Conservation (phyloP, 257 asterid species). For the Solanum clarkiae region DNA sequence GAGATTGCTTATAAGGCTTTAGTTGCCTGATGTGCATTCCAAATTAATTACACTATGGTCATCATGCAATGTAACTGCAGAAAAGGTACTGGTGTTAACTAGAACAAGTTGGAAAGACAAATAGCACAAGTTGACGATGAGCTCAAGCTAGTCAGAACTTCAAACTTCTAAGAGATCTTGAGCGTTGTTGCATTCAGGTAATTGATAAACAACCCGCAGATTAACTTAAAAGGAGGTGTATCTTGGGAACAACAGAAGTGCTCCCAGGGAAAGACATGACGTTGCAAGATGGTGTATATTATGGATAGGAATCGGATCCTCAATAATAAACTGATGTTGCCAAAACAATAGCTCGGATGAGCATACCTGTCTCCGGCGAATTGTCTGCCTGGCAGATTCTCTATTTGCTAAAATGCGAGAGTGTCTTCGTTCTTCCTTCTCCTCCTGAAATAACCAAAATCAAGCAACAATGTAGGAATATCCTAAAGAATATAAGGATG, state of each 20-base stretch:
- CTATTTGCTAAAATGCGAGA: slow-evolving; percentile 72
- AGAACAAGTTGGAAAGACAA: not conserved
- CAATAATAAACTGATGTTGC: not conserved
- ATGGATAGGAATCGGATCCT: not conserved
- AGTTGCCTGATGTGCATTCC: not conserved
- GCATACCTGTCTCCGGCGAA: slow-evolving; percentile 73
- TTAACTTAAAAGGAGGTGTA: not conserved
- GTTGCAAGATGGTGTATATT: not conserved
- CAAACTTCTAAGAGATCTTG: not conserved
- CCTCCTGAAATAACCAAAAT: slow-evolving; percentile 31
- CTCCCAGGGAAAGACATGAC: not conserved
- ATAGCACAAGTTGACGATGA: not conserved
- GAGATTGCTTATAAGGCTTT: not conserved
- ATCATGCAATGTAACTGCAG: not conserved
- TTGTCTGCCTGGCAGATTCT: slow-evolving; percentile 89
- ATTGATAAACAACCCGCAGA: not conserved
- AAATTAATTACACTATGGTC: not conserved
- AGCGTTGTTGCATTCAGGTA: not conserved
- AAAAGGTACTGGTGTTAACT: not conserved
- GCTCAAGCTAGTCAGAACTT: not conserved
- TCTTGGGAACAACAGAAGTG: not conserved
- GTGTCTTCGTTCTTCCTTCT: slow-evolving; percentile 44
- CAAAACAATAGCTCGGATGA: not conserved
- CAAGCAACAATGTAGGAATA: not conserved
- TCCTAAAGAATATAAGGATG: not conserved